Conservation (phyloP, 2,329 filamentous ascomycete species). For the Monosporascus sp. region DNA sequence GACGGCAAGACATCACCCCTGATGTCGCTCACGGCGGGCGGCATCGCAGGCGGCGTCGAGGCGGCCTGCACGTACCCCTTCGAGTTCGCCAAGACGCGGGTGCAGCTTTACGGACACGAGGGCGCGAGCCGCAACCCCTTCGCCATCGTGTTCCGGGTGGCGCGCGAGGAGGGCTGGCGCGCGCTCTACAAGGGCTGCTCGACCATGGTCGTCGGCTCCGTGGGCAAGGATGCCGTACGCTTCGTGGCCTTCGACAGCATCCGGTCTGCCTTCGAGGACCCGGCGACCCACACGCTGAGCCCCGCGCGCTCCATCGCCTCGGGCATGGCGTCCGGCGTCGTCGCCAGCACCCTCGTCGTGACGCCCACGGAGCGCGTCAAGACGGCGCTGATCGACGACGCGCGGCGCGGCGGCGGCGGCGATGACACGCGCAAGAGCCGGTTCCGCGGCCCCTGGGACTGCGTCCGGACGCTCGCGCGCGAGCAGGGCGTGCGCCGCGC, state of each 20-base stretch:
- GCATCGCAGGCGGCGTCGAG: conserved; percentile 26
- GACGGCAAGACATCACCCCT: conserved; percentile 19
- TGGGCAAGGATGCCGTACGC: conserved; percentile 57
- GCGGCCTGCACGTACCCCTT: conserved; percentile 46
- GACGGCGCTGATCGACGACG: conserved; percentile 59
- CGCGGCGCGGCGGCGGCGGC: conserved; percentile 3
- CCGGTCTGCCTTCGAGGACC: conserved; percentile 45
- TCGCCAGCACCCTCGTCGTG: conserved; percentile 51
- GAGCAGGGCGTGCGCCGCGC: conserved; percentile 47
- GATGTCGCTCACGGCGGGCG: conserved; percentile 23
- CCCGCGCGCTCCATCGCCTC: conserved; percentile 48
- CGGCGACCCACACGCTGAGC: conserved; percentile 47
- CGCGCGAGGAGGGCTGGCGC: conserved; percentile 46
- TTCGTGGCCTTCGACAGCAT: conserved; percentile 60
- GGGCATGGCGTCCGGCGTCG: conserved; percentile 54
- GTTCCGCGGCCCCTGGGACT: conserved; percentile 47
- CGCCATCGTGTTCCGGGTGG: conserved; percentile 47
- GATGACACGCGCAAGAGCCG: conserved; percentile 11
- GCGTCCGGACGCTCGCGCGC: conserved; percentile 39
- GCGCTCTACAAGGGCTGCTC: conserved; percentile 55
- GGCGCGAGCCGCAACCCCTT: conserved; percentile 46
- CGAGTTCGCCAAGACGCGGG: conserved; percentile 59
- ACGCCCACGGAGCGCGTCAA: conserved; percentile 61
- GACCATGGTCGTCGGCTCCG: conserved; percentile 49
- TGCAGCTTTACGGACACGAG: conserved; percentile 41